phyloP scores from a whole-genome alignment of 148 eudicot species.

The Salicornia ramosissima region DNA sequence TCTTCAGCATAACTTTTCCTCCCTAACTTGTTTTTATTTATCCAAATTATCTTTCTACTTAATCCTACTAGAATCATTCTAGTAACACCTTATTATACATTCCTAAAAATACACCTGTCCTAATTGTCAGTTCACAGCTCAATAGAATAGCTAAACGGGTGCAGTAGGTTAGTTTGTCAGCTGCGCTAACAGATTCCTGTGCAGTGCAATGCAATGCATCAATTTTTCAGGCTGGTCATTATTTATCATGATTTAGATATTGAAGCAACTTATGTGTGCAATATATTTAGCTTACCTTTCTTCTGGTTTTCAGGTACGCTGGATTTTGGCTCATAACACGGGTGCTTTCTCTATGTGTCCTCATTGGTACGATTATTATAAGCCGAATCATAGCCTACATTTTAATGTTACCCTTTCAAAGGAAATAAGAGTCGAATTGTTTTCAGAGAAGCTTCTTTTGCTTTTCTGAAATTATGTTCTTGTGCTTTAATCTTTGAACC shows the following conservation, averaged over 20 bases:
- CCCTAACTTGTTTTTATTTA: no score
- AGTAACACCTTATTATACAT: no score
- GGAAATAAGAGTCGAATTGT: slow-evolving; percentile 34
- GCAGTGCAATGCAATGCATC: neutral
- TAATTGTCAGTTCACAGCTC: no score
- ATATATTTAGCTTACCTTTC: neutral
- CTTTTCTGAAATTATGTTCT: neutral
- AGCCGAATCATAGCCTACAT: slow-evolving; percentile 59
- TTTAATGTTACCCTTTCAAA: slow-evolving; percentile 63
- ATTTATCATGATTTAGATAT: neutral
- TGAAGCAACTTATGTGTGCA: no score
- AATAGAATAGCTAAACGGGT: no score
- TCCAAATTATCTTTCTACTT: no score
- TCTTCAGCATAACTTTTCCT: no score
- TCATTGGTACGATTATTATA: slow-evolving; percentile 41
- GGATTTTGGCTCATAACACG: slow-evolving; percentile 85
- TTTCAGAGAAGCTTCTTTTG: neutral
- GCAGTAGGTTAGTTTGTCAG: neutral
- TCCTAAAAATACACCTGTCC: no score
- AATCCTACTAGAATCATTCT: no score
- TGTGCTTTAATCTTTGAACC: neutral
- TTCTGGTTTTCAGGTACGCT: slow-evolving; percentile 43
- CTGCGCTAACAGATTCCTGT: no score
- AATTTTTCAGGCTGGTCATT: neutral
- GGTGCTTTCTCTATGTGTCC: slow-evolving; percentile 39